Evolutionary conservation across 2,329 filamentous ascomycete species (phyloP), one percentile per base, ranked within the genome.

Genomic region (Calonectria pteridis): DNA sequence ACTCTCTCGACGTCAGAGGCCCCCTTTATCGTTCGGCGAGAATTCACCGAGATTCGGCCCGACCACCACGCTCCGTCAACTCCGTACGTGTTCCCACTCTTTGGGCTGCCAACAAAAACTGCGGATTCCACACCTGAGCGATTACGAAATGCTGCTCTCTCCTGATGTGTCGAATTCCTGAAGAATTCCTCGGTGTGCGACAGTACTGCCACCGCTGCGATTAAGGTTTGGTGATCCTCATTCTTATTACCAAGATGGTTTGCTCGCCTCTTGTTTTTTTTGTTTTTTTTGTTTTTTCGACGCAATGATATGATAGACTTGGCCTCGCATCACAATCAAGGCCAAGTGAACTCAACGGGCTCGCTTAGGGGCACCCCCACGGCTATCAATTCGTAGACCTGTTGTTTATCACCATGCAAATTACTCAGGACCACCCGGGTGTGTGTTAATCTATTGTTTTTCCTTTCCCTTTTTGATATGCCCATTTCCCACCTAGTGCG

Each of bases 41-140:
- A 74, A 73, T 69, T 74, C 64, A 71, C 72, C 72, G 72, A 74
- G 72, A 74, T 74, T 74, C 72, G 72, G 72, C 64, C 72, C 72
- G 72, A 74, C 51, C 69, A 67, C 53, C 29, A 46, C 35, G 51
- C 53, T 67, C 63, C 69, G 63, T 62, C 59, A 69, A 67, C 49
- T 58, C 55, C 70, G 65, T 65, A 18, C 46, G 35, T 28, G 58
- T 69, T 69, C 70, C 70, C 70, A 72, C 70, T 50, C 50, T 69
- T 62, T 55, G 40, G 35, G 16, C 23, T 58, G 40, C 55, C 63
- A 59, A 53, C 46, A 50, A 69, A 69, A 23, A 59, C 55, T 37
- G 67, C 67, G 67, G 29, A 29, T 58, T 43, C 40, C 67, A 63
- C 67, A 69, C 67, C 53, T 62, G 67, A 63, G 31, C 31, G 40